Conservation (phyloP, 2,329 filamentous ascomycete genomes). For the Diplodia intermedia region DNA sequence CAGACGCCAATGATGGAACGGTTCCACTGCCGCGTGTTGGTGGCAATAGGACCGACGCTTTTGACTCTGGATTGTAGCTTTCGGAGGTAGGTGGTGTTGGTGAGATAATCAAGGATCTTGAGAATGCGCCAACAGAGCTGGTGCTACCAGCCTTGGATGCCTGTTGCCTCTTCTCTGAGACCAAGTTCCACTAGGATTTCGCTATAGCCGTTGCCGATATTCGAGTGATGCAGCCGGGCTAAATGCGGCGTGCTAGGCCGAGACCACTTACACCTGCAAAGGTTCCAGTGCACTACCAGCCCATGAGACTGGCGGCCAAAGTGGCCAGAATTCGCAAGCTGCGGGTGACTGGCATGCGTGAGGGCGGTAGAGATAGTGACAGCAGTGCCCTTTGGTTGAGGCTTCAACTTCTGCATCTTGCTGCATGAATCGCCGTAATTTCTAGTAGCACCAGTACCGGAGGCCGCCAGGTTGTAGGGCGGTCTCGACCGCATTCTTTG, state of each 20-base stretch:
- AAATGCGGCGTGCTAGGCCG: background rate
- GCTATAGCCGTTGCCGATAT: background rate
- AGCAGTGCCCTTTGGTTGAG: background rate
- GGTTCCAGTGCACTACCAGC: background rate
- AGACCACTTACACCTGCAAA: background rate
- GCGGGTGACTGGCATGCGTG: background rate
- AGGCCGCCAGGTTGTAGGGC: background rate
- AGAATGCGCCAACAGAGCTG: background rate
- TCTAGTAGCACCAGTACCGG: background rate
- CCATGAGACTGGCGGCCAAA: background rate
- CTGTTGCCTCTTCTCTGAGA: background rate
- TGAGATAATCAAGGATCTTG: background rate
- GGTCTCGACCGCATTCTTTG: conserved; percentile 2
- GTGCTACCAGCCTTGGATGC: background rate
- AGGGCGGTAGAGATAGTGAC: background rate
- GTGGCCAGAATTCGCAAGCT: background rate
- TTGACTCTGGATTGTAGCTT: background rate
- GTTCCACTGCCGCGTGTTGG: background rate
- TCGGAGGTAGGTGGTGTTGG: background rate
- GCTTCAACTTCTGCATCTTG: background rate
- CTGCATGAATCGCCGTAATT: background rate
- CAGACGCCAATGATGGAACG: background rate
- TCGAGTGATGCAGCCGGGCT: background rate
- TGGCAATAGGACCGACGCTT: background rate
- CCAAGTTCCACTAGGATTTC: background rate